Percentiles rank a stretch among this genome's conserved stretches.
Evolutionary conservation across 768 basidiomycete species (phyloP).

Genomic region (Pholiota microspora): DNA sequence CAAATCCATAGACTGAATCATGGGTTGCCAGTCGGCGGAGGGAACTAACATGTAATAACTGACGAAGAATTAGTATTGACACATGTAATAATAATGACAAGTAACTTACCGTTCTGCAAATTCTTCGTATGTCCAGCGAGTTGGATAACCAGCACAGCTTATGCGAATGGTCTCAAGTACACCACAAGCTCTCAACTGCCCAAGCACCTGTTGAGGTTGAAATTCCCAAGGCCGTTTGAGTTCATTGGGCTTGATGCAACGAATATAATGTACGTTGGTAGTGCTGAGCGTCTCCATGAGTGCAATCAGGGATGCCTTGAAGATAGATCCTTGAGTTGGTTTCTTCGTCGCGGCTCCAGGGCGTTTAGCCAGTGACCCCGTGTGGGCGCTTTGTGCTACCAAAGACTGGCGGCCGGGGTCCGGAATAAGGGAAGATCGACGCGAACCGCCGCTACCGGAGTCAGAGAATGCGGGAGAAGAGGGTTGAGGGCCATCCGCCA

Average conservation of each 20-base stretch:
- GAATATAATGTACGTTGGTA: conserved; percentile 98
- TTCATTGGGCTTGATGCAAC: conserved; percentile 99
- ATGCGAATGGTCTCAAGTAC: conserved; percentile 98
- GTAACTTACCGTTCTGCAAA: conserved; percentile 88
- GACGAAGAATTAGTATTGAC: conserved; percentile 7
- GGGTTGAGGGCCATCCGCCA: conserved; percentile 65
- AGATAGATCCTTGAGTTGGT: conserved; percentile 97
- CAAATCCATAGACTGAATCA: conserved; percentile 82
- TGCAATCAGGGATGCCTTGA: conserved; percentile 90
- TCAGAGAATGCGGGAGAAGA: conserved; percentile 78
- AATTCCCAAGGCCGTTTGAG: conserved; percentile 97
- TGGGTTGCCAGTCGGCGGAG: conserved; percentile 81
- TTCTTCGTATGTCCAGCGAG: conserved; percentile 97
- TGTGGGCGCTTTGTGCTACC: conserved; percentile 45
- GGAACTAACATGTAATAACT: conserved; percentile 98
- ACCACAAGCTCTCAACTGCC: conserved; percentile 96
- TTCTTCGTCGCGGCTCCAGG: conserved; percentile 75
- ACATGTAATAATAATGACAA: not conserved
- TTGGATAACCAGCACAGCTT: conserved; percentile 98
- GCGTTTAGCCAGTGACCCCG: conserved; percentile 50
- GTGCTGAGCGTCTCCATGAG: conserved; percentile 97
- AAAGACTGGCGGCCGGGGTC: conserved; percentile 81
- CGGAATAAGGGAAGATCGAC: conserved; percentile 82
- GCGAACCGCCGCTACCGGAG: conserved; percentile 71
- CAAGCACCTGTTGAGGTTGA: conserved; percentile 90